Percentiles rank a stretch among this genome's conserved stretches.
These are phyloP conservation scores for Fusarium sp. DNA, from an alignment of 2,329 filamentous ascomycete species.

Conservation along the genomic window DNA sequence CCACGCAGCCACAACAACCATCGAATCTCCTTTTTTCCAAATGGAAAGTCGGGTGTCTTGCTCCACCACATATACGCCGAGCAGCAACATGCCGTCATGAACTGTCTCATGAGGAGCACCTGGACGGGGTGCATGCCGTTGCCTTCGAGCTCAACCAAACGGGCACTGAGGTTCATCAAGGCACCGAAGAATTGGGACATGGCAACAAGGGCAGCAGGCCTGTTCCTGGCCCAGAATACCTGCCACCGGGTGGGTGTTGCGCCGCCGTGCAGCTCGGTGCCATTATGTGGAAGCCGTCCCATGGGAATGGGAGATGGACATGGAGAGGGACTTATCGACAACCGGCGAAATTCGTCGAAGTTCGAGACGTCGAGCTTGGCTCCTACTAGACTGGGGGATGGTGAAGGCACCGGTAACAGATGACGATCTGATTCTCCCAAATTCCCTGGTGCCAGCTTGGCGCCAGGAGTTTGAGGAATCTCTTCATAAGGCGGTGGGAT, in stretches of 20 bases:
- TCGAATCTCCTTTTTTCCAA: conserved; percentile 72
- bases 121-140: conserved; percentile 82
- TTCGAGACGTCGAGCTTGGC: conserved; percentile 30
- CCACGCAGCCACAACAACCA: conserved; percentile 73
- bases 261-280: conserved; percentile 8
- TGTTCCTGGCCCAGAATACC: conserved; percentile 68
- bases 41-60: conserved; percentile 71
- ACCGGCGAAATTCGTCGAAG: conserved; percentile 36
- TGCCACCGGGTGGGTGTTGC: conserved; percentile 39
- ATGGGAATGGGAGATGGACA: conserved; percentile 38
- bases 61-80: conserved; percentile 76
- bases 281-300: conserved; percentile 19
- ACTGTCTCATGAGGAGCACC: conserved; percentile 82
- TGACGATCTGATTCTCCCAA: conserved; percentile 23
- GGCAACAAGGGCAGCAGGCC: conserved; percentile 76
- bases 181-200: conserved; percentile 81
- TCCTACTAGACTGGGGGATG: conserved; percentile 18
- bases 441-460: conserved; percentile 26
- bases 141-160: conserved; percentile 75
- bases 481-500: conserved; percentile 35
- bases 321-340: conserved; percentile 39
- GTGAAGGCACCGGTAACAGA: conserved; percentile 22
- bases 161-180: conserved; percentile 83
- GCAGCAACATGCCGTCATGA: conserved; percentile 72
- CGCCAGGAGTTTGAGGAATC: conserved; percentile 17